These are phyloP conservation scores for Dipodascopsis tothii DNA, from an alignment of 805 yeast species.

Conservation along the genomic window DNA sequence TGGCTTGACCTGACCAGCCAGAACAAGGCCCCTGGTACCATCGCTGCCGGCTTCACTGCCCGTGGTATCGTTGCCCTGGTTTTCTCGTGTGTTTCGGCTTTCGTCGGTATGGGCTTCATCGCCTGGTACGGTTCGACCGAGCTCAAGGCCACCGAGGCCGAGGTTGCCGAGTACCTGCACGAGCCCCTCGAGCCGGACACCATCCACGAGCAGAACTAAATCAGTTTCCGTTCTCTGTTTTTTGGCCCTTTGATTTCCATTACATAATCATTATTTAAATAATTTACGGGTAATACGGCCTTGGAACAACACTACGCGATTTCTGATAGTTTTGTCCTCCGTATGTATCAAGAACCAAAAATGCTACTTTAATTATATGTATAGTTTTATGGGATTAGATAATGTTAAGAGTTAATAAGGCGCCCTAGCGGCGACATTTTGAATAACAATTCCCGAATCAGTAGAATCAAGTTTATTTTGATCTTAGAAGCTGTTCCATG, in stretches of 20 bases:
- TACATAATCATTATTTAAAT: background rate
- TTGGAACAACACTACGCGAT: no score
- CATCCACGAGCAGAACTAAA: constrained; percentile 37
- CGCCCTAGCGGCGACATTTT: no score
- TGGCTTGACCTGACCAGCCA: constrained; percentile 64
- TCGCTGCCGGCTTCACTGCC: constrained; percentile 90
- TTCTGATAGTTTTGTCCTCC: no score
- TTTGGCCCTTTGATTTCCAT: constrained; percentile 1
- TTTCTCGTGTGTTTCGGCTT: constrained; percentile 79
- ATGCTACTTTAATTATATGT: no score
- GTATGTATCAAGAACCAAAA: no score
- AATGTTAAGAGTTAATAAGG: no score
- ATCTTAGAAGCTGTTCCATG: no score
- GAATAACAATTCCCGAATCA: no score
- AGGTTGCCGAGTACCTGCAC: constrained; percentile 45
- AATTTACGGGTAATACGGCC: no score
- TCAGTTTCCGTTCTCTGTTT: background rate
- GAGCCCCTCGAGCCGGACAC: constrained; percentile 47
- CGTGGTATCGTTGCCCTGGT: constrained; percentile 91
- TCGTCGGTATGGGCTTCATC: constrained; percentile 71
- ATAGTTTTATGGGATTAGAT: no score
- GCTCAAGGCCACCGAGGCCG: constrained; percentile 57
- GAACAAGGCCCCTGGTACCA: constrained; percentile 49
- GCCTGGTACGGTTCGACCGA: constrained; percentile 82
- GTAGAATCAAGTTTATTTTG: no score